A percentile compares a stretch with the other conserved stretches of the same genome.
phyloP scores from a whole-genome alignment of 2,329 filamentous ascomycete genomes.

The Xylariales sp. region DNA sequence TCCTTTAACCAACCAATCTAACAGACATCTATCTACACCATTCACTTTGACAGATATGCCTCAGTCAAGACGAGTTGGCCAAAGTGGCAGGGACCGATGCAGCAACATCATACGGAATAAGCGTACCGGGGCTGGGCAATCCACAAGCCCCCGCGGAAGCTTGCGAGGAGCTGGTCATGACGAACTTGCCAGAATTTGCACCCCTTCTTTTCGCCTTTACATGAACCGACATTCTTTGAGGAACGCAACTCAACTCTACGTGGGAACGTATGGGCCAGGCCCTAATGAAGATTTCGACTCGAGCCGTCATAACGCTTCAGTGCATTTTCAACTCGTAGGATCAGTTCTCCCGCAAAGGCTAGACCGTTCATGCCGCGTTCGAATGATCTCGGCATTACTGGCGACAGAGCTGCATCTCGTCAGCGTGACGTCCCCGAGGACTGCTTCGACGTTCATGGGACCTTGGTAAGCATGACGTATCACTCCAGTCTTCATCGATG shows the following conservation, averaged over 20 bases:
- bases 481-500: slow-evolving; percentile 43
- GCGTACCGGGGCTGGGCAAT: slow-evolving; percentile 19
- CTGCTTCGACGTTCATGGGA: slow-evolving; percentile 44
- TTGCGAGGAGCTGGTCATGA: slow-evolving; percentile 38
- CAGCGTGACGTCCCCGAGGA: slow-evolving; percentile 41
- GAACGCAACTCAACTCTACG: too few species aligned
- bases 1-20: too few species aligned
- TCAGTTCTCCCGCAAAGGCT: slow-evolving; percentile 24
- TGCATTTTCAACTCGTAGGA: slow-evolving; percentile 45
- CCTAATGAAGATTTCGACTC: too few species aligned
- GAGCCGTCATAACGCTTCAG: slow-evolving; percentile 41
- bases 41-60: too few species aligned
- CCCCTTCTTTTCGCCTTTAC: slow-evolving; percentile 46
- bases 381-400: slow-evolving; percentile 34
- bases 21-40: too few species aligned
- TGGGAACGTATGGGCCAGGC: too few species aligned
- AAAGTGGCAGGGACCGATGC: too few species aligned
- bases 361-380: slow-evolving; percentile 29
- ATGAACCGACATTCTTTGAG: slow-evolving; percentile 43
- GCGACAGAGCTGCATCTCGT: slow-evolving; percentile 44
- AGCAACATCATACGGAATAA: slow-evolving; percentile 12
- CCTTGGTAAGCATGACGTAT: slow-evolving; percentile 40
- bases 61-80: too few species aligned
- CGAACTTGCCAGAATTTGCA: slow-evolving; percentile 49
- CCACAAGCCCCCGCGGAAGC: slow-evolving; percentile 23